Conservation (phyloP, 1,139 yeast species). For the Nakaseomyces kungkrabaensis region DNA sequence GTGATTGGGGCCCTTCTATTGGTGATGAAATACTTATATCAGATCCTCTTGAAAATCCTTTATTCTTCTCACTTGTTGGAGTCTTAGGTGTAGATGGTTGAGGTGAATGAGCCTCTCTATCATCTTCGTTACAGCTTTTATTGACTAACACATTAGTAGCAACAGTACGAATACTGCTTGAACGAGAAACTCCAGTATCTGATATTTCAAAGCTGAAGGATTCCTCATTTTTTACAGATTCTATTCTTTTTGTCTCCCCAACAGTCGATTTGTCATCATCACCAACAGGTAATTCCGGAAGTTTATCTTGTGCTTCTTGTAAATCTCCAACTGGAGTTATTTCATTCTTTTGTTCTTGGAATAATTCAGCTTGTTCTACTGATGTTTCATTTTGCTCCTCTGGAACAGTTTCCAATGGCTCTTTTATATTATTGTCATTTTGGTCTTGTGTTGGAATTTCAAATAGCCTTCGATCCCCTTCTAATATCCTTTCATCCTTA, state of each 20-base stretch:
- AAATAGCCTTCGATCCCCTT: not conserved
- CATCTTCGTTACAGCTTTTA: not conserved
- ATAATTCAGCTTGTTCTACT: not conserved
- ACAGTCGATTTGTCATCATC: no score
- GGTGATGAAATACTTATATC: not conserved
- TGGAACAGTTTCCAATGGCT: not conserved
- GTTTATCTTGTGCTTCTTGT: not conserved
- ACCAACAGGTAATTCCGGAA: no score
- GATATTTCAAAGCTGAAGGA: not conserved
- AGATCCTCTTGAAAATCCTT: not conserved
- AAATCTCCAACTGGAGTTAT: not conserved
- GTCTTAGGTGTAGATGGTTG: not conserved
- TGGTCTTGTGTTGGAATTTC: not conserved
- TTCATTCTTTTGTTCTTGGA: not conserved
- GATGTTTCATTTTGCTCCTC: not conserved
- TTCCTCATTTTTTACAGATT: not conserved
- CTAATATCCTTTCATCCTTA: not conserved
- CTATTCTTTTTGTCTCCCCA: no score
- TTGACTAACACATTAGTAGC: slow-evolving; percentile 8
- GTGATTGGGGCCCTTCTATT: not conserved
- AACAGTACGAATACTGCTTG: slow-evolving; percentile 8
- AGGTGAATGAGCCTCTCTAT: slow-evolving; percentile 4
- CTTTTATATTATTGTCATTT: not conserved
- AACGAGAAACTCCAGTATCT: not conserved
- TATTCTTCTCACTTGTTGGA: not conserved